Conservation (phyloP, 768 basidiomycete genomes). For the Hericium alpestre region DNA sequence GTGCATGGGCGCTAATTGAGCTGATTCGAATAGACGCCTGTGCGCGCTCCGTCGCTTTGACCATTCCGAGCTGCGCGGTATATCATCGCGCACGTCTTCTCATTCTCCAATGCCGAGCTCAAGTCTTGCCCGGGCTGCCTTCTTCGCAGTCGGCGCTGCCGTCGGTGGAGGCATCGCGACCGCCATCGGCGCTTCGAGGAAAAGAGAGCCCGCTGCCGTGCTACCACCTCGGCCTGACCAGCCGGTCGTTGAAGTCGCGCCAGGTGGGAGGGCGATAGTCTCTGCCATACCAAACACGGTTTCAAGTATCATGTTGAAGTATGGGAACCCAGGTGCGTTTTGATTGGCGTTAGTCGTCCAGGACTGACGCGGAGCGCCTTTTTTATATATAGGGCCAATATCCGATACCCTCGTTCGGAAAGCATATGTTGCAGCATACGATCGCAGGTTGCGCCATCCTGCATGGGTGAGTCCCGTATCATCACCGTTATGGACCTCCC, state of each 20-base stretch:
- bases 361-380: background rate
- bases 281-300: constrained; percentile 22
- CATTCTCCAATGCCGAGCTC: constrained; percentile 30
- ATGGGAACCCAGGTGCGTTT: constrained; percentile 69
- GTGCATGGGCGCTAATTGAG: too few species aligned
- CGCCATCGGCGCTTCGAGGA: constrained; percentile 29
- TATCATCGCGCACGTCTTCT: too few species aligned
- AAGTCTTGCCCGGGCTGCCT: constrained; percentile 48
- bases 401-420: constrained; percentile 68
- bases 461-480: constrained; percentile 59
- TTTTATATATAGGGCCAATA: constrained; percentile 56
- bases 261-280: constrained; percentile 32
- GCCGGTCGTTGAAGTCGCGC: constrained; percentile 35
- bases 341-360: background rate
- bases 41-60: too few species aligned
- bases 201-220: constrained; percentile 10
- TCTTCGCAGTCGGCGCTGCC: constrained; percentile 75
- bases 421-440: constrained; percentile 86
- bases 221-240: constrained; percentile 13
- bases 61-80: too few species aligned
- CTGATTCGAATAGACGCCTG: too few species aligned
- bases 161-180: constrained; percentile 69
- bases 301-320: constrained; percentile 42
- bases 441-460: constrained; percentile 81
- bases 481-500: background rate